Evolutionary conservation across 257 asterid genomes (phyloP), one percentile per base, ranked within the genome.

Genomic region (Solanum dulcamara): DNA sequence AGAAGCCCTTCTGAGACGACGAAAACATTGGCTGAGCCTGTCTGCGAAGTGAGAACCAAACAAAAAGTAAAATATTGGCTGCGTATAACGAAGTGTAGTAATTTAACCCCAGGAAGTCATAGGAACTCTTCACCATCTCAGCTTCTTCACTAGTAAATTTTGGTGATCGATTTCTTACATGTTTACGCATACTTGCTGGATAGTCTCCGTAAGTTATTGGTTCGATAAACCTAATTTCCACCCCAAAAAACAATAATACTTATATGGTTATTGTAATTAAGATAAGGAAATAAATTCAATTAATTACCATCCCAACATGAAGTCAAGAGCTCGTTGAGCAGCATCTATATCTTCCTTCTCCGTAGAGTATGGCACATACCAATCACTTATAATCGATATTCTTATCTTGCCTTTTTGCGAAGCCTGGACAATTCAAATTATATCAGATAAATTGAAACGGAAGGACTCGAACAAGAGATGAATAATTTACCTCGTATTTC

Each of bases 281-380:
- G n/a, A 24, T 51, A 18, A 6, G 24, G 33, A 12, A 46, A 46
- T 12, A 46, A 38, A 46, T 12, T 46, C 5, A 12, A 60, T n/a
- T n/a, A 24, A 64, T n/a, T 46, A 88, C 89, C 91, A 89, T 42
- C 90, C 91, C 1, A 89, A 18, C 86, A 64, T 38, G 83, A 89
- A 89, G 37, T 89, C 90, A 1, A 83, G 7, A 14, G 86, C 86
- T 48, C 88, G 79, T 3, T 3, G 6, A 22, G 24, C 87, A 10
- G 20, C 32, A 6, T 86, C 6, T 26, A 1, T 10, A 30, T 86
- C 85, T 22, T 51, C 7, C 55, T 51, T 40, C 5, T 20, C 1
- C 17, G 13, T 40, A 6, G 66, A 22, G 4, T 7, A 38, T n/a
- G 88, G 88, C 46, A 66, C 83, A 26, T 26, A 81, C 88, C 88